A percentile compares a stretch with the other conserved stretches of the same genome.
Evolutionary conservation across 805 yeast species (phyloP).

Genomic region (Debaryomyces castellii): DNA sequence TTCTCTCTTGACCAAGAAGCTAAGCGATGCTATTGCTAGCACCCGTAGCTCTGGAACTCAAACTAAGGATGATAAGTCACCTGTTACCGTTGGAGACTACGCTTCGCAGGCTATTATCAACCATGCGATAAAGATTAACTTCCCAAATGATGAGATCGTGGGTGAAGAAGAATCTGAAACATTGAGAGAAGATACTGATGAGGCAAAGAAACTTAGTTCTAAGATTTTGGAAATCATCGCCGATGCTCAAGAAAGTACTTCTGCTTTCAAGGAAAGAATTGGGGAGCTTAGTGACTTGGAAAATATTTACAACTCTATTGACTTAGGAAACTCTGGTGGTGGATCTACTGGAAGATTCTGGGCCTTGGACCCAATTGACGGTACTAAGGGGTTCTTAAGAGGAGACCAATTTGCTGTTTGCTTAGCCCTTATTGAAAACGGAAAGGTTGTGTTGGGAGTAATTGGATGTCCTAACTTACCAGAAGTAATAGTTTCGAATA

Average conservation of each 20-base stretch:
- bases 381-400: slow-evolving; percentile 92
- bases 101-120: slow-evolving; percentile 94
- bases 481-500: slow-evolving; percentile 41
- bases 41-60: slow-evolving; percentile 54
- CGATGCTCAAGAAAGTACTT: slow-evolving; percentile 49
- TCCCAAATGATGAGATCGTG: slow-evolving; percentile 83
- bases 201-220: slow-evolving; percentile 46
- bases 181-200: slow-evolving; percentile 44
- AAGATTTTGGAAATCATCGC: slow-evolving; percentile 61
- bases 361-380: slow-evolving; percentile 98
- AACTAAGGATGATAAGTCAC: slow-evolving; percentile 85
- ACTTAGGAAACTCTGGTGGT: slow-evolving; percentile 77
- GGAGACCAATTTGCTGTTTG: slow-evolving; percentile 98
- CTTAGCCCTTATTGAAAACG: slow-evolving; percentile 82
- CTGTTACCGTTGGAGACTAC: slow-evolving; percentile 95
- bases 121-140: slow-evolving; percentile 72
- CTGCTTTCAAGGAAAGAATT: slow-evolving; percentile 24
- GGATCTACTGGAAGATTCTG: slow-evolving; percentile 82
- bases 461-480: slow-evolving; percentile 95
- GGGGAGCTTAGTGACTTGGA: slow-evolving; percentile 45
- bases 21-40: slow-evolving; percentile 54
- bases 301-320: slow-evolving; percentile 65
- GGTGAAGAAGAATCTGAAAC: slow-evolving; percentile 86
- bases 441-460: slow-evolving; percentile 82
- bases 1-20: slow-evolving; percentile 65